Evolutionary conservation across 306 rosid species (phyloP), one percentile per base, ranked within the genome.

Genomic region (barrel medic (Medicago truncatula)): DNA sequence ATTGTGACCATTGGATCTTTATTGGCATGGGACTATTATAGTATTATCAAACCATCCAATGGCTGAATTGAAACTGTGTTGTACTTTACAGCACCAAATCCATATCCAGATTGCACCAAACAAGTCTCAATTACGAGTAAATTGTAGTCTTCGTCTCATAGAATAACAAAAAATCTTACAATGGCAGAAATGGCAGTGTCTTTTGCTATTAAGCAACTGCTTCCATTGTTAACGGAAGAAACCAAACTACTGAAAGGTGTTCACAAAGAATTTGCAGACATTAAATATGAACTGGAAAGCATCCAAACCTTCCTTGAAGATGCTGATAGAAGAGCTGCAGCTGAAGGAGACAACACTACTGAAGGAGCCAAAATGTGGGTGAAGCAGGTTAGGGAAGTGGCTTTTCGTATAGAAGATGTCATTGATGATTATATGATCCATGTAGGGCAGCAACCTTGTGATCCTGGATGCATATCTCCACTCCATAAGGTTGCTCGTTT

Each of bases 361-460:
- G 70, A 68, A 0, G 46, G 53, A 4, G 13, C 47, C 14, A 70
- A 36, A 60, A 20, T 4, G 47, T 31, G 63, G 64, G 40, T 78
- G 56, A 78, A 31, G 64, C 25, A 50, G 20, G 1, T 70, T 0
- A 78, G 11, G 16, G 71, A 70, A 46, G n/a, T 3, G 9, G 71
- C 50, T 74, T 74, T 47, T 4, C 62, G 15, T n/a, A 74, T 46
- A 0, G 71, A 70, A 78, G 82, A 78, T 20, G 11, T 21, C 9
- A 23, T 70, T 5, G 82, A 78, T 34, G 76, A 70, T 7, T 78
- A 70, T 5, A 5, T 12, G 13, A 44, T 58, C 4, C 2, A 2
- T 8, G 16, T n/a, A 8, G 60, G 3, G 9, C 28, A 9, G 3
- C 62, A 21, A 1, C 28, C 38, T 41, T 2, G 6, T 23, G 39